phyloP scores from a whole-genome alignment of 306 rosid genomes.

The Lablab purpureus region DNA sequence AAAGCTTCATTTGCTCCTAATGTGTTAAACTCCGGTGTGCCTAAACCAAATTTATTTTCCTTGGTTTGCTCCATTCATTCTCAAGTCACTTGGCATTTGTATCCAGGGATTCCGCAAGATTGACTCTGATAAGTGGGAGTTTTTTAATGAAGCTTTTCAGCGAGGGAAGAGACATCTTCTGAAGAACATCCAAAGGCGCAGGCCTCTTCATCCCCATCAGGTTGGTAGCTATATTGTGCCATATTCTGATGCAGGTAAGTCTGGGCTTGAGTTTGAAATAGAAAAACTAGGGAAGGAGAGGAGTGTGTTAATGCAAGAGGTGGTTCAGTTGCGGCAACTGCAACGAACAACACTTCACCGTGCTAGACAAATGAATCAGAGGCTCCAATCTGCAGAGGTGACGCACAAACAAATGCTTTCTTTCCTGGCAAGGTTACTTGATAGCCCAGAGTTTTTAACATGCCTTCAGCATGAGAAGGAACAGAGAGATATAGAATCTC shows the following conservation, averaged over 20 bases:
- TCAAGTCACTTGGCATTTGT: slow-evolving; percentile 46
- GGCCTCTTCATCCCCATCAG: slow-evolving; percentile 59
- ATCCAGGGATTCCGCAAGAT: slow-evolving; percentile 89
- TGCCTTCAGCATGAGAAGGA: slow-evolving; percentile 56
- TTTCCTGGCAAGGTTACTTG: slow-evolving; percentile 68
- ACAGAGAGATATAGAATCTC: slow-evolving; percentile 48
- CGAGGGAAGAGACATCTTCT: slow-evolving; percentile 66
- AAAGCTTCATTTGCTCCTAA: slow-evolving; percentile 38
- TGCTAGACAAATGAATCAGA: slow-evolving; percentile 57
- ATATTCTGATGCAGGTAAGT: slow-evolving; percentile 51
- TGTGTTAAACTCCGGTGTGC: slow-evolving; percentile 7
- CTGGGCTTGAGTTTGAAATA: slow-evolving; percentile 61
- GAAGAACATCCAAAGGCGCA: slow-evolving; percentile 81
- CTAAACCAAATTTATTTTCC: slow-evolving; percentile 12
- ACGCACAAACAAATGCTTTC: slow-evolving; percentile 75
- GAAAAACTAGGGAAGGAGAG: slow-evolving; percentile 64
- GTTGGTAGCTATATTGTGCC: slow-evolving; percentile 51
- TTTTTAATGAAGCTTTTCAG: slow-evolving; percentile 72
- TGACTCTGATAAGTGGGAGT: slow-evolving; percentile 81
- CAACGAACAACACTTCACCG: slow-evolving; percentile 64
- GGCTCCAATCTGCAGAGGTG: slow-evolving; percentile 69
- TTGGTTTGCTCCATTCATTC: slow-evolving; percentile 38
- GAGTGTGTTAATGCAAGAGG: slow-evolving; percentile 67
- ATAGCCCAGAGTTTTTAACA: slow-evolving; percentile 57
- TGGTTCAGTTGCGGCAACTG: slow-evolving; percentile 70